These are phyloP conservation scores for Medicago arabica DNA, from an alignment of 306 rosid species.

Conservation along the genomic window DNA sequence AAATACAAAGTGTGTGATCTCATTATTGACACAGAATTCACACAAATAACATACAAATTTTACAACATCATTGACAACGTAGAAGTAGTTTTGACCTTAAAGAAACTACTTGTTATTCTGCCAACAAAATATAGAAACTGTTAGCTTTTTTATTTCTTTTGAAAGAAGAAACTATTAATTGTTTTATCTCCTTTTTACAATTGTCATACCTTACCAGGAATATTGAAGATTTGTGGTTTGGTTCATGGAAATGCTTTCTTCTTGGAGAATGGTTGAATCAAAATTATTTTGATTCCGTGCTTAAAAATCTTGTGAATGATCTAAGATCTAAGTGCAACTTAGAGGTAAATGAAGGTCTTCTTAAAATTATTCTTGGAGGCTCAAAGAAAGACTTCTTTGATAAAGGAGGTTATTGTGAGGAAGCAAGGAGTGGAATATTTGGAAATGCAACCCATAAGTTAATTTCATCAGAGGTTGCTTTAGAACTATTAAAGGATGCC, in stretches of 20 bases:
- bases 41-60: no score
- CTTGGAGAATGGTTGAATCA: slow-evolving; percentile 70
- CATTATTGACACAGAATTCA: no score
- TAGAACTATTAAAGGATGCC: slow-evolving; percentile 65
- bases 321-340: slow-evolving; percentile 72
- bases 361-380: slow-evolving; percentile 74
- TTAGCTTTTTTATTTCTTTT: neutral
- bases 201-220: slow-evolving; percentile 58
- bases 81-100: slow-evolving; percentile 28
- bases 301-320: slow-evolving; percentile 62
- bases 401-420: slow-evolving; percentile 53
- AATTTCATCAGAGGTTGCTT: slow-evolving; percentile 58
- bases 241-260: slow-evolving; percentile 84
- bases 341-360: slow-evolving; percentile 71
- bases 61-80: neutral
- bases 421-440: slow-evolving; percentile 47
- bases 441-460: slow-evolving; percentile 44
- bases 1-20: no score
- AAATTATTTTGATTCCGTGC: slow-evolving; percentile 59
- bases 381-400: slow-evolving; percentile 70
- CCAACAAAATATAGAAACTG: neutral
- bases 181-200: slow-evolving; percentile 13
- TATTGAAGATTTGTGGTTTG: slow-evolving; percentile 85
- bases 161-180: neutral
- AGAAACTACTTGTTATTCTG: slow-evolving; percentile 18